Conservation (phyloP, 2,329 filamentous ascomycete genomes). For the Emergomyces africanus region DNA sequence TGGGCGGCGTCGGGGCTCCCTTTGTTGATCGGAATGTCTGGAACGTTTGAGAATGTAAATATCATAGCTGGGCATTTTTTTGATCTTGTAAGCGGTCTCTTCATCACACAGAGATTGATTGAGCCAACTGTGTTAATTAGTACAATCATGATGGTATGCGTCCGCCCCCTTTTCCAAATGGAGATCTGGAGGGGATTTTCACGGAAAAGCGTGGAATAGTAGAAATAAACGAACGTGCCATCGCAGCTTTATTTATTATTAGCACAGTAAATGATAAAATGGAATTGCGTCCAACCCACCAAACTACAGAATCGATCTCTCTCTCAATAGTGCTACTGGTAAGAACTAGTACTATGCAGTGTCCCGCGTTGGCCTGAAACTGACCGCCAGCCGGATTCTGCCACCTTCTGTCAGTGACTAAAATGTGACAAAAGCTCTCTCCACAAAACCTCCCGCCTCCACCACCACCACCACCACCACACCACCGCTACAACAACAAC, state of each 20-base stretch:
- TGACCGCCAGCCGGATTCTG: conserved; percentile 1
- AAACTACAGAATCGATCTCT: background rate
- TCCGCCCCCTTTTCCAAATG: background rate
- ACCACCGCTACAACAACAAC: background rate
- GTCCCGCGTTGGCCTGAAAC: background rate
- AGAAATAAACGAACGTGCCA: background rate
- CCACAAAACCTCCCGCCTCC: background rate
- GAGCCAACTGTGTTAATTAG: background rate
- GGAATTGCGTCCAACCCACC: background rate
- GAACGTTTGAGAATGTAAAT: background rate
- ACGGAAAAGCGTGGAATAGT: too few relatives aligned
- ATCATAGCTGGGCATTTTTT: background rate
- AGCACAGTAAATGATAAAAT: background rate
- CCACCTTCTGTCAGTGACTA: background rate
- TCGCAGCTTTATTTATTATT: background rate
- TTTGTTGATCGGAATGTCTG: background rate
- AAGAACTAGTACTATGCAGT: background rate
- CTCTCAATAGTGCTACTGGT: too few relatives aligned
- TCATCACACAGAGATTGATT: background rate
- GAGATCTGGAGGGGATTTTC: background rate
- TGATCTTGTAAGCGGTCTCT: background rate
- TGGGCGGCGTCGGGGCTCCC: background rate
- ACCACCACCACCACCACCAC: background rate
- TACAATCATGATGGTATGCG: background rate
- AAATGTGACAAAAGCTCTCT: background rate